These are phyloP conservation scores for Nicotiana tabacum DNA, from an alignment of 257 asterid genomes.

Conservation along the genomic window DNA sequence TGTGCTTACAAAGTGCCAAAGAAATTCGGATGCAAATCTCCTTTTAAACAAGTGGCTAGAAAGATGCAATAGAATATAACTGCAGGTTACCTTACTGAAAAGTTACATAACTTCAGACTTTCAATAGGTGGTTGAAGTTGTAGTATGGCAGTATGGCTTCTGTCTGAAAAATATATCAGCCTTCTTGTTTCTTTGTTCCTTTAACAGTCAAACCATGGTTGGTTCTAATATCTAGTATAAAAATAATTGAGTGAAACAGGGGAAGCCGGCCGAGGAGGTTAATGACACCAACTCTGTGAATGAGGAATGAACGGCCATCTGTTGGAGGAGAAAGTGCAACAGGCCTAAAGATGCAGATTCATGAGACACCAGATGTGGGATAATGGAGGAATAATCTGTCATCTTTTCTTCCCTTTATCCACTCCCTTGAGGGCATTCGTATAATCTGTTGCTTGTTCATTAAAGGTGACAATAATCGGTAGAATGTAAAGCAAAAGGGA, in stretches of 20 bases:
- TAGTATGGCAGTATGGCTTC: not conserved
- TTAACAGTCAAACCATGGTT: not conserved
- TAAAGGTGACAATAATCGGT: not conserved
- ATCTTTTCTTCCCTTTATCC: not conserved
- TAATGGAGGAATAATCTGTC: not conserved
- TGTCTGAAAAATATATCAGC: not conserved
- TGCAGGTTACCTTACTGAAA: not conserved
- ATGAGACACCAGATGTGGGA: not conserved
- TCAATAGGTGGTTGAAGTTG: not conserved
- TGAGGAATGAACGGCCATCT: constrained; percentile 39
- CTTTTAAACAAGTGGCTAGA: not conserved
- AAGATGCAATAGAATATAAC: not conserved
- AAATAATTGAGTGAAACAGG: constrained; percentile 35
- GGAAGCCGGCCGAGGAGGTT: constrained; percentile 38
- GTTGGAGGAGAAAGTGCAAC: constrained; percentile 34
- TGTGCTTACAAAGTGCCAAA: not conserved
- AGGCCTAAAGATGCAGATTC: constrained; percentile 6
- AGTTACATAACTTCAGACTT: not conserved
- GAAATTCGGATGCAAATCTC: not conserved
- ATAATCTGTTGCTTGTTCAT: not conserved
- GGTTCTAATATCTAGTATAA: not conserved
- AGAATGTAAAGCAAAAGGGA: not conserved
- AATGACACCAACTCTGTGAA: constrained; percentile 36
- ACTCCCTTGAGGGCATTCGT: not conserved
- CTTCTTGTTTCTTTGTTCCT: not conserved